Evolutionary conservation across 1,139 yeast species (phyloP).

Genomic region (Saccharomyces hybrid): DNA sequence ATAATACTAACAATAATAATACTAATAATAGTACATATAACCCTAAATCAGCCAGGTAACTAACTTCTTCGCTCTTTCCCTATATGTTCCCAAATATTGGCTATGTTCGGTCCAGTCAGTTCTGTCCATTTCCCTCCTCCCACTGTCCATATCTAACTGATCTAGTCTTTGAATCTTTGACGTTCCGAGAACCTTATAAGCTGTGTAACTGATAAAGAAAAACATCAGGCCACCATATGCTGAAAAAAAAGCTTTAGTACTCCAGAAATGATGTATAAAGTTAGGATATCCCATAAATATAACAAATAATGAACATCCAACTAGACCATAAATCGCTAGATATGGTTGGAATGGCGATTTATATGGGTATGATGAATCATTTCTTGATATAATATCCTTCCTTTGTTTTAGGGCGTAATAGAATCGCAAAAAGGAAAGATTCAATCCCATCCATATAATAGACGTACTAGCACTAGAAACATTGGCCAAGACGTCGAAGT

Average conservation of each 20-base stretch:
- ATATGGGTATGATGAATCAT: slow-evolving; percentile 63
- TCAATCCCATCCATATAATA: slow-evolving; percentile 80
- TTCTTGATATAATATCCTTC: slow-evolving; percentile 55
- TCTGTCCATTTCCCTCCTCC: slow-evolving; percentile 66
- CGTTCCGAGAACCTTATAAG: slow-evolving; percentile 50
- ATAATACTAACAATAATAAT: not conserved
- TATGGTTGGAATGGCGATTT: slow-evolving; percentile 75
- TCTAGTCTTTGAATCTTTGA: slow-evolving; percentile 50
- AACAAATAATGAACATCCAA: slow-evolving; percentile 45
- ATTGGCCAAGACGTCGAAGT: slow-evolving; percentile 60
- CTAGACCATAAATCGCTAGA: slow-evolving; percentile 58
- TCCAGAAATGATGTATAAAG: slow-evolving; percentile 57
- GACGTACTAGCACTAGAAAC: slow-evolving; percentile 67
- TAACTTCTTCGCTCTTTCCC: slow-evolving; percentile 26
- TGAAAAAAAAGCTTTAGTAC: slow-evolving; percentile 55
- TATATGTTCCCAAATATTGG: slow-evolving; percentile 29
- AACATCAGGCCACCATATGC: slow-evolving; percentile 61
- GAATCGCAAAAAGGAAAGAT: slow-evolving; percentile 63
- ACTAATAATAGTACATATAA: not conserved
- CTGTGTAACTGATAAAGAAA: slow-evolving; percentile 46
- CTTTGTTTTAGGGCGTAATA: slow-evolving; percentile 59
- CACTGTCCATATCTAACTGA: slow-evolving; percentile 69
- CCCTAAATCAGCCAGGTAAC: slow-evolving; percentile 19
- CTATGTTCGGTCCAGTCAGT: slow-evolving; percentile 37
- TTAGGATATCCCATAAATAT: slow-evolving; percentile 66